Base-by-base conservation (phyloP, 345 rosid genomes). In the Abelmoschus esculentus region DNA sequence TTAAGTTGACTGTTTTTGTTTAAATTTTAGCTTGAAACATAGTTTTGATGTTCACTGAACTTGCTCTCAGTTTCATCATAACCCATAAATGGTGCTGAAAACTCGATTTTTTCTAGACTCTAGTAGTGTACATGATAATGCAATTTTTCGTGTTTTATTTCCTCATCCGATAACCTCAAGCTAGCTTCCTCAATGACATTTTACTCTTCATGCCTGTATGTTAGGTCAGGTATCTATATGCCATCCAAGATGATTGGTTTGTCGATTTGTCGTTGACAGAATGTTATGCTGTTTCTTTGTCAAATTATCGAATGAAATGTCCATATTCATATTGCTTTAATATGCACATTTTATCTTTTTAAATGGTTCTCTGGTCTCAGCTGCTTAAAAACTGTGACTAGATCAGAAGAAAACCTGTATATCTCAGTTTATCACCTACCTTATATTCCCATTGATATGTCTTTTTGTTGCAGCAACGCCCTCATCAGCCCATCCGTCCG, bases 401-500 rank as follows among this genome's bases (percentile, higher is more conserved):
- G 12, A 40, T 26, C 47, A 17, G 54, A 64, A n/a, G n/a, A n/a
- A n/a, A n/a, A 66, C 42, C 10, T 28, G 56, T 47, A 28, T 34
- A 11, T 11, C 61, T 11, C 29, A 6, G 5, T 28, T 65, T 28
- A 7, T 46, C 13, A 3, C 36, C 55, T 46, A 46, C 40, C 14
- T 2, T 49, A 49, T 66, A 49, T 29, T 28, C 4, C 26, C 22
- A 9, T 15, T 3, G 12, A 49, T 66, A 47, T 17, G 26, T 26
- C 32, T 40, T 66, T 36, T 61, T 73, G 44, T 77, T 83, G 89
- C 90, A 95, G 99, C 99, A 92, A 95, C 89, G 99, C 71, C 99
- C 99, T 66, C 99, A 91, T 69, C 82, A 77, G 58, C 98, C 99
- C 0, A 88, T 95, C 70, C 96, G 91, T 47, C 99, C 98, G 9